These are phyloP conservation scores for Phyllosticta capitalensis DNA, from an alignment of 2,329 filamentous ascomycete species.

Conservation along the genomic window DNA sequence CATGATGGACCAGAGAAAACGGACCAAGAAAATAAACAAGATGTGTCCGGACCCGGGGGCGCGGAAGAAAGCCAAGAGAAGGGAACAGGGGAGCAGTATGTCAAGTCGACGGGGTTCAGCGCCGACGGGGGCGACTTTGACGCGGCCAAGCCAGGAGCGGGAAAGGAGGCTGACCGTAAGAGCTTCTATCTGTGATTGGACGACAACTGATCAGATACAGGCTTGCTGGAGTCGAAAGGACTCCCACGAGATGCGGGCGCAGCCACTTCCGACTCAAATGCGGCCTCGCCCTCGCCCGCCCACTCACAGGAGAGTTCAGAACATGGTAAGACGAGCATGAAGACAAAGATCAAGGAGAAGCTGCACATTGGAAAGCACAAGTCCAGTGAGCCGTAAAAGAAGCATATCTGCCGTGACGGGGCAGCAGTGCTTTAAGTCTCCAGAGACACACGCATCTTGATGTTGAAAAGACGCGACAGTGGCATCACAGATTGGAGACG, in stretches of 20 bases:
- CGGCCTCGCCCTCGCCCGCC: slow-evolving; percentile 10
- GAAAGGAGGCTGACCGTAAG: slow-evolving; percentile 56
- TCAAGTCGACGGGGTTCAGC: slow-evolving; percentile 48
- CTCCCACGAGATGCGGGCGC: slow-evolving; percentile 27
- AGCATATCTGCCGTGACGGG: too few species aligned
- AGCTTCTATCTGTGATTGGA: neutral
- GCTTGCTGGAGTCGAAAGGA: slow-evolving; percentile 46
- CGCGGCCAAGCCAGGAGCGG: slow-evolving; percentile 49
- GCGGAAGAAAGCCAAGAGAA: slow-evolving; percentile 19
- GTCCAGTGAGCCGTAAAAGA: too few species aligned
- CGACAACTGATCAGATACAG: slow-evolving; percentile 23
- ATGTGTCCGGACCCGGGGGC: slow-evolving; percentile 12
- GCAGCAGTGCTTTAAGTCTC: too few species aligned
- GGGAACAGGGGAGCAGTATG: slow-evolving; percentile 46
- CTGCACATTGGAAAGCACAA: slow-evolving; percentile 39
- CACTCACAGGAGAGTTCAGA: slow-evolving; percentile 17
- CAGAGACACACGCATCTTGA: too few species aligned
- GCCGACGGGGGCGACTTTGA: slow-evolving; percentile 63
- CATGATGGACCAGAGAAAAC: slow-evolving; percentile 13
- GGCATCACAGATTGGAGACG: too few species aligned
- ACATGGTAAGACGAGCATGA: slow-evolving; percentile 42
- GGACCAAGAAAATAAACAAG: slow-evolving; percentile 7
- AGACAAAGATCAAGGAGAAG: slow-evolving; percentile 61
- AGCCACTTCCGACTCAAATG: slow-evolving; percentile 7
- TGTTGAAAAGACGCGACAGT: too few species aligned